Percentiles rank a stretch among this genome's conserved stretches.
These are phyloP conservation scores for Globisporangium mamillatum DNA, from an alignment of 352 stramenopile species.

Conservation along the genomic window DNA sequence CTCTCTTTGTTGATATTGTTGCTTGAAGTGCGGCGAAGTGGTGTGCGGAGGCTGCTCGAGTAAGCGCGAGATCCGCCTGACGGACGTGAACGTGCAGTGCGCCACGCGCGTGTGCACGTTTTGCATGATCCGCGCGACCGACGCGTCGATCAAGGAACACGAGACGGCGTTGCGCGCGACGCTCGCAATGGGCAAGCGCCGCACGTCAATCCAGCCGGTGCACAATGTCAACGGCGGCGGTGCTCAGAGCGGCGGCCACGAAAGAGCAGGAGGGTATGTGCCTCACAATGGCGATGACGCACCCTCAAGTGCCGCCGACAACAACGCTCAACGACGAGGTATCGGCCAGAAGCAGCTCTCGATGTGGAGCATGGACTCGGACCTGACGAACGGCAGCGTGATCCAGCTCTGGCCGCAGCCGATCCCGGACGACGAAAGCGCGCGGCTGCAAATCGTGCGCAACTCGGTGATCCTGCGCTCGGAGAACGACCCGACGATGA, in stretches of 20 bases:
- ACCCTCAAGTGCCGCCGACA: background rate
- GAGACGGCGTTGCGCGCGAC: conserved; percentile 42
- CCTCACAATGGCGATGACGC: background rate
- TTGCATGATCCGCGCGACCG: conserved; percentile 74
- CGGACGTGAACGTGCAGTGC: conserved; percentile 78
- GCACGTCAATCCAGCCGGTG: conserved; percentile 23
- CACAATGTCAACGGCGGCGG: background rate
- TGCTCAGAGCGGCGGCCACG: too few species aligned
- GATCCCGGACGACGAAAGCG: conserved; percentile 43
- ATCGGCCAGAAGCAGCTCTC: conserved; percentile 42
- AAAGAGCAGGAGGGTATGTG: background rate
- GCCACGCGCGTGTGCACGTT: conserved; percentile 76
- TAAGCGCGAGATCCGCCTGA: conserved; percentile 67
- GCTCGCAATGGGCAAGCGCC: conserved; percentile 22
- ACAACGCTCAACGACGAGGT: background rate
- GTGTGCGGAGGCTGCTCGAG: conserved; percentile 72
- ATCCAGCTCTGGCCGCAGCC: conserved; percentile 65
- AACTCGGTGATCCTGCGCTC: conserved; percentile 46
- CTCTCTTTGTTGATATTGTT: background rate
- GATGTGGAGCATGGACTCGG: conserved; percentile 57
- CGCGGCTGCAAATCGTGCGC: conserved; percentile 44
- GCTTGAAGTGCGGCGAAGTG: conserved; percentile 55
- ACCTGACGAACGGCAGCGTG: conserved; percentile 55
- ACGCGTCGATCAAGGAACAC: conserved; percentile 62
- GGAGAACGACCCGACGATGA: conserved; percentile 71